Percentiles rank a stretch among this genome's conserved stretches.
These are phyloP conservation scores for Xylariales sp. DNA, from an alignment of 2,329 filamentous ascomycete species.

Conservation along the genomic window DNA sequence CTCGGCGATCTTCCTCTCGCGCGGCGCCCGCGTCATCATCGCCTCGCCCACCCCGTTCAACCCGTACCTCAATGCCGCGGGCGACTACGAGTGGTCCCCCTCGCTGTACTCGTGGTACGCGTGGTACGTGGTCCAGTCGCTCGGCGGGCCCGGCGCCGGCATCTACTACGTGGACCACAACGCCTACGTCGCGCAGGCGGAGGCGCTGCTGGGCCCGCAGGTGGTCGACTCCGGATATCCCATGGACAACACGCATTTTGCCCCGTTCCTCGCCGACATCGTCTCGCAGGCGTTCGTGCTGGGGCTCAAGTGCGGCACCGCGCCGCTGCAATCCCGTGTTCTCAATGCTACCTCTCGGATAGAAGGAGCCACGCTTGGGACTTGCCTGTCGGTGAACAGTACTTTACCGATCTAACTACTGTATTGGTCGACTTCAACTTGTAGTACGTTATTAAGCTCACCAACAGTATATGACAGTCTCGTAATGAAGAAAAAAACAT, in stretches of 20 bases:
- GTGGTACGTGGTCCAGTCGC: conserved; percentile 9
- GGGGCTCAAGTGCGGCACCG: conserved; percentile 12
- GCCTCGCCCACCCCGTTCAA: conserved; percentile 10
- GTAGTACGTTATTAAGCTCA: too few relatives aligned
- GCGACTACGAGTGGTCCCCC: conserved; percentile 6
- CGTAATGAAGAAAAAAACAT: too few relatives aligned
- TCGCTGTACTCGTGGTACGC: conserved; percentile 10
- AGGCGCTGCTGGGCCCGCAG: conserved; percentile 7
- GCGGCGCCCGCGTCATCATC: conserved; percentile 11
- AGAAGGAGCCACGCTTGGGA: conserved; percentile 7
- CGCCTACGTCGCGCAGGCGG: conserved; percentile 9
- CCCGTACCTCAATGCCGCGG: conserved; percentile 6
- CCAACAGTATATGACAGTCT: too few relatives aligned
- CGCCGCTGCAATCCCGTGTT: conserved; percentile 9
- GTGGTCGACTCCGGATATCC: conserved; percentile 9
- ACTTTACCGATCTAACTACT: conserved; percentile 12
- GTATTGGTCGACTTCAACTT: too few relatives aligned
- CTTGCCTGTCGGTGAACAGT: conserved; percentile 8
- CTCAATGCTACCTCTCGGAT: conserved; percentile 11
- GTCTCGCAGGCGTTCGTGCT: conserved; percentile 10
- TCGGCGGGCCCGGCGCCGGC: conserved; percentile 9
- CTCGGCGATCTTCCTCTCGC: conserved; percentile 9
- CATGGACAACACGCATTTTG: conserved; percentile 12
- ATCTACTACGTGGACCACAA: conserved; percentile 12
- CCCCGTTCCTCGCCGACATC: conserved; percentile 11